These are phyloP conservation scores for Suillus occidentalis DNA, from an alignment of 768 basidiomycete genomes.

Conservation along the genomic window DNA sequence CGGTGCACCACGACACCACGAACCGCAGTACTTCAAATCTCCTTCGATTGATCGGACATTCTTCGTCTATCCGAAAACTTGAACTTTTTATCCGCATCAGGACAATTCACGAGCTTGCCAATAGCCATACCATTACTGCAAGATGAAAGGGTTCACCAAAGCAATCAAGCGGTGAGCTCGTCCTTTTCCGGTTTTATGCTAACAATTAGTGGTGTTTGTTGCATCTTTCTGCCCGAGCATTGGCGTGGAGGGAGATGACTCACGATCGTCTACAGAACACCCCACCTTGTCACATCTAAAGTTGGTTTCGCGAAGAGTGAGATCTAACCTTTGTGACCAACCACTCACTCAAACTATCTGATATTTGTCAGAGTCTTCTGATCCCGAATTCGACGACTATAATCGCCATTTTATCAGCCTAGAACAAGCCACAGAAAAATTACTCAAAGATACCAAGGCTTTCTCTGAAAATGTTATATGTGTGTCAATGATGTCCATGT, in stretches of 20 bases:
- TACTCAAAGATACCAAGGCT: constrained; percentile 87
- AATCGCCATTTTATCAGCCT: constrained; percentile 73
- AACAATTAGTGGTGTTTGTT: neutral
- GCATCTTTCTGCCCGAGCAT: constrained; percentile 1
- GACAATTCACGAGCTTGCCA: neutral
- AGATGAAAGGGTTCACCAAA: constrained; percentile 86
- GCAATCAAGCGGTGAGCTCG: constrained; percentile 64
- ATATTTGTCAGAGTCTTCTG: constrained; percentile 63
- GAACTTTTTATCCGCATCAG: neutral
- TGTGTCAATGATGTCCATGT: constrained; percentile 25
- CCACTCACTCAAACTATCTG: constrained; percentile 5
- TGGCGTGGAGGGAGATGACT: constrained; percentile 2
- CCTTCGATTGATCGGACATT: neutral
- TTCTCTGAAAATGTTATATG: constrained; percentile 83
- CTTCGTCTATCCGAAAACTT: neutral
- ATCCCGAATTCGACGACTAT: constrained; percentile 90
- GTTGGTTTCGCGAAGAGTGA: constrained; percentile 92
- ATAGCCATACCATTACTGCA: constrained; percentile 12
- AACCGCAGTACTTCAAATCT: neutral
- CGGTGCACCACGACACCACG: neutral
- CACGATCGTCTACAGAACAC: constrained; percentile 57
- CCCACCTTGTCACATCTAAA: constrained; percentile 84
- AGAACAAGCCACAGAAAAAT: constrained; percentile 82
- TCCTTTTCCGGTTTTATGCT: neutral
- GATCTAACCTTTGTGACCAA: neutral